Evolutionary conservation across 352 stramenopile genomes (phyloP), one percentile per base, ranked within the genome.

Genomic region (Elongisporangium anandrum): DNA sequence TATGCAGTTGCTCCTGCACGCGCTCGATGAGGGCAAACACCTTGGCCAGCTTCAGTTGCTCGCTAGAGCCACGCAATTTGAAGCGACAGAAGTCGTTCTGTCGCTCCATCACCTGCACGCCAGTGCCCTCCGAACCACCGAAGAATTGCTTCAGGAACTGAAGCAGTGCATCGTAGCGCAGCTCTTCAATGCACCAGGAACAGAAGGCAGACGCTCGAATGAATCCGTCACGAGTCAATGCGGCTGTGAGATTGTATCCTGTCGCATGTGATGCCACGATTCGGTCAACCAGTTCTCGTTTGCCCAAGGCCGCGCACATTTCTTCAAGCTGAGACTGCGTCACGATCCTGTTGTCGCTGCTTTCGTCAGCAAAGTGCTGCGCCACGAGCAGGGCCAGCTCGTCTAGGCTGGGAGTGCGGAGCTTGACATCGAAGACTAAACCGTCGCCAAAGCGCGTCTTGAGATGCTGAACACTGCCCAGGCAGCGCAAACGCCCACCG

Each of bases 391-490:
- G 56, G 22, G 75, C 69, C 7, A 82, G 22, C 29, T 80, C 66
- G 1, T 70, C 59, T 0, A 61, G 19, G 13, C 13, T 66, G 16
- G 64, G 53, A 39, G 63, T 58, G 19, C 66, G 57, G 4, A 85
- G 60, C 53, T 81, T 82, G 12, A 81, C 55, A 26, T 97, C 85
- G 48, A 98, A 64, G 63, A 97, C 77, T 49, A 96, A 96, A 2
- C 93, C 96, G 49, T 96, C 71, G 34, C 95, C 96, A 63, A 98
- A 98, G 20, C 91, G 90, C 63, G 72, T 88, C 75, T 98, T 99
- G 60, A 99, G 72, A 68, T 98, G 91, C 76, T 98, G 79, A 9
- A 85, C 65, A 53, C 61, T 94, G n/a, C 89, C 88, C 3, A 92
- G 62, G 50, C 81, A 88, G 3, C 71, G 75, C 19, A 88, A 59